These are phyloP conservation scores for Helicostylum pulchrum DNA, from an alignment of 192 early-diverging fungal genomes.

Conservation along the genomic window DNA sequence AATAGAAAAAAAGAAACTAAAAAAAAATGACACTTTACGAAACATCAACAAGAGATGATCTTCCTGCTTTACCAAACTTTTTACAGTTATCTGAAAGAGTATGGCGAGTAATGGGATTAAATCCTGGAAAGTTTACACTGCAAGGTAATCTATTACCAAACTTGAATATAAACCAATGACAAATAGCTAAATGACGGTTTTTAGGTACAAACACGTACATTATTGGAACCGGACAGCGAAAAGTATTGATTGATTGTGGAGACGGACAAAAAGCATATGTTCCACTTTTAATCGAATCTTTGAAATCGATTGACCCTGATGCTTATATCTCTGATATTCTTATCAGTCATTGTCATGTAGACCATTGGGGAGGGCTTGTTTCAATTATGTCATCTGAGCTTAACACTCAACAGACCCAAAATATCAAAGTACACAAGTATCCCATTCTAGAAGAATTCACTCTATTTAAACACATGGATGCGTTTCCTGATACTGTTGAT, in stretches of 20 bases:
- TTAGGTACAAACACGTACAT: constrained; percentile 84
- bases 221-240: constrained; percentile 67
- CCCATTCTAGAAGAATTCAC: not conserved
- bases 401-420: constrained; percentile 6
- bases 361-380: constrained; percentile 45
- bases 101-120: constrained; percentile 69
- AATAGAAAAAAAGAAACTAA: not conserved
- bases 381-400: constrained; percentile 34
- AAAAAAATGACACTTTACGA: not conserved
- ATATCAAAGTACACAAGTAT: constrained; percentile 21
- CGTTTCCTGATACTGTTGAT: constrained; percentile 17
- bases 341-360: constrained; percentile 78
- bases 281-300: constrained; percentile 47
- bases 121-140: constrained; percentile 75
- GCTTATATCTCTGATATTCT: constrained; percentile 64
- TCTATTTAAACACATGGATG: constrained; percentile 9
- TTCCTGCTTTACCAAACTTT: constrained; percentile 49
- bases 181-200: not conserved
- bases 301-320: constrained; percentile 45
- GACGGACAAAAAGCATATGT: constrained; percentile 71
- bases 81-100: constrained; percentile 56
- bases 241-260: constrained; percentile 75
- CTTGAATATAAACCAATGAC: not conserved
- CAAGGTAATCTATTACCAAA: constrained; percentile 48
- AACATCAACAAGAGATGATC: constrained; percentile 24